Percentiles rank a stretch among this genome's conserved stretches.
phyloP scores from a whole-genome alignment of 2,329 filamentous ascomycete species.

The Sclerotinia borealis region DNA sequence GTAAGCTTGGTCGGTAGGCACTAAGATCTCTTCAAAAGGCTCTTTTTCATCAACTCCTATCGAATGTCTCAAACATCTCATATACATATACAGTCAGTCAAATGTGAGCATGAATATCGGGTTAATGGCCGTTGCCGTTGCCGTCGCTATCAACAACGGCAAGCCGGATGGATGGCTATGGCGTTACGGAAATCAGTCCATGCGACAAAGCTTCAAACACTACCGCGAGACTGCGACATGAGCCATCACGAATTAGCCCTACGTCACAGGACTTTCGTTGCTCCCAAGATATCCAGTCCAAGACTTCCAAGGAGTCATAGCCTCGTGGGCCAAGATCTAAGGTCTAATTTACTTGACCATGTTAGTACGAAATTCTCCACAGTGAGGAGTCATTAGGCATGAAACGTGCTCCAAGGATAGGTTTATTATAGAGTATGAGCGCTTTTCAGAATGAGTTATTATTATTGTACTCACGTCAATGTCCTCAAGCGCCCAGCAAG shows the following conservation, averaged over 20 bases:
- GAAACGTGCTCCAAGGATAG: slow-evolving; percentile 3
- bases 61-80: background rate
- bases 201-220: background rate
- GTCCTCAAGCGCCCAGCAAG: background rate
- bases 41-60: background rate
- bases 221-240: background rate
- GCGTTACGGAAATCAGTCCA: background rate
- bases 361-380: slow-evolving; percentile 2
- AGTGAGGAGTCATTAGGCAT: background rate
- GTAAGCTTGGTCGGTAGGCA: background rate
- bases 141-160: background rate
- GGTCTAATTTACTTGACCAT: background rate
- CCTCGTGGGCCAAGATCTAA: background rate
- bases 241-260: background rate
- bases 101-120: background rate
- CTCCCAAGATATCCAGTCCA: background rate
- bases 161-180: background rate
- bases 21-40: background rate
- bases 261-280: background rate
- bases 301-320: background rate
- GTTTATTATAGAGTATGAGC: background rate
- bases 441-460: background rate
- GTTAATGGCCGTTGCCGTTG: background rate
- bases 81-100: background rate
- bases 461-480: background rate